A percentile compares a stretch with the other conserved stretches of the same genome.
Conservation (phyloP, 2,329 filamentous ascomycete species). For the Lecanoromycetidae sp. region DNA sequence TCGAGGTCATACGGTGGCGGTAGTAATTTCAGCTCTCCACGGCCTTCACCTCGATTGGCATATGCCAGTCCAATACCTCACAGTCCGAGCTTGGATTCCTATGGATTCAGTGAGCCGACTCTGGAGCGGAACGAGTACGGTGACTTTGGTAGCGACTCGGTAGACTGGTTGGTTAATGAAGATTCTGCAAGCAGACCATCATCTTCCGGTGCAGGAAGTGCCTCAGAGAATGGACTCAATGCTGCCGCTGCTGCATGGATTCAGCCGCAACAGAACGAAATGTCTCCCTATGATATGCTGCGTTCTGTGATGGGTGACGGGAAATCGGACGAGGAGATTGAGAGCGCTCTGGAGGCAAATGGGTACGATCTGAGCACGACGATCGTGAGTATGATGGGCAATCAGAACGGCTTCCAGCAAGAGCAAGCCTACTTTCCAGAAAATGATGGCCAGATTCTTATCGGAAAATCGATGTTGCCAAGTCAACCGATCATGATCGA, state of each 20-base stretch:
- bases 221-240: conserved; percentile 59
- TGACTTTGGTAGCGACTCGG: conserved; percentile 83
- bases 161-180: conserved; percentile 89
- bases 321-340: conserved; percentile 86
- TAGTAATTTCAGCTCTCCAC: conserved; percentile 87
- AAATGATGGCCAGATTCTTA: conserved; percentile 55
- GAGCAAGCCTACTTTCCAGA: conserved; percentile 36
- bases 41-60: conserved; percentile 80
- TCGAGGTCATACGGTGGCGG: conserved; percentile 62
- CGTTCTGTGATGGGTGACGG: conserved; percentile 85
- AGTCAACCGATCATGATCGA: conserved; percentile 51
- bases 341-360: conserved; percentile 75
- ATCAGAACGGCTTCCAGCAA: conserved; percentile 42
- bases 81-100: conserved; percentile 85
- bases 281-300: conserved; percentile 97
- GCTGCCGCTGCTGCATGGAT: conserved; percentile 72
- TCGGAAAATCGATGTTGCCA: conserved; percentile 59
- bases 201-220: conserved; percentile 45
- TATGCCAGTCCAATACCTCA: conserved; percentile 90
- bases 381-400: conserved; percentile 77
- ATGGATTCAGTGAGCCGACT: conserved; percentile 80
- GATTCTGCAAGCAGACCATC: conserved; percentile 71
- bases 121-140: conserved; percentile 77
- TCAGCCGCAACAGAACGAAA: conserved; percentile 59
- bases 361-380: conserved; percentile 90